phyloP scores from a whole-genome alignment of 1,284 basidiomycete species.

The Fomitiporia mediterranea region DNA sequence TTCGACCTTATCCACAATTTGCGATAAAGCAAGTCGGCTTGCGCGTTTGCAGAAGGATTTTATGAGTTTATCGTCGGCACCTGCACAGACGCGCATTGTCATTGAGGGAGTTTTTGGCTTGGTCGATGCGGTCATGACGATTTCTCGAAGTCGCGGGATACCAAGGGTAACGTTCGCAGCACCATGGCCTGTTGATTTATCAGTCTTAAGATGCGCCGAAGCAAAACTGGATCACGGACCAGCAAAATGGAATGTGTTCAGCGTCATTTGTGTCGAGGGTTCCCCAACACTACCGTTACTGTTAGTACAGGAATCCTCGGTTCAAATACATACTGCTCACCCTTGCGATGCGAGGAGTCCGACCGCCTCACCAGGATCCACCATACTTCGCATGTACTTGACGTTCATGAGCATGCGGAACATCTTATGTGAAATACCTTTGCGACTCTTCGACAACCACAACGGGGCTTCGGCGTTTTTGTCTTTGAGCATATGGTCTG shows the following conservation, averaged over 20 bases:
- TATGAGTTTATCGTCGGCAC: slow-evolving; percentile 53
- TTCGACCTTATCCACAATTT: slow-evolving; percentile 81
- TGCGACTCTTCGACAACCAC: slow-evolving; percentile 40
- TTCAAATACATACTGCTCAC: slow-evolving; percentile 39
- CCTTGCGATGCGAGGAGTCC: slow-evolving; percentile 97
- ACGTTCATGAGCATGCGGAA: slow-evolving; percentile 84
- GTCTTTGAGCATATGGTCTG: slow-evolving; percentile 65
- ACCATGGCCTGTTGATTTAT: slow-evolving; percentile 71
- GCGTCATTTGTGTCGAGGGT: slow-evolving; percentile 99
- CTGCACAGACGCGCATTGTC: slow-evolving; percentile 72
- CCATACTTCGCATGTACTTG: slow-evolving; percentile 89
- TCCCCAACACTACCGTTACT: slow-evolving; percentile 78
- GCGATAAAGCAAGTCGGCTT: slow-evolving; percentile 82
- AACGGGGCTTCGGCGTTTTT: slow-evolving; percentile 43
- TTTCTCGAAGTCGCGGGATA: slow-evolving; percentile 97
- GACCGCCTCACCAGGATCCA: slow-evolving; percentile 97
- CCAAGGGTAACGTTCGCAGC: slow-evolving; percentile 99
- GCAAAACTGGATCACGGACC: slow-evolving; percentile 44
- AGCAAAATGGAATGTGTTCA: slow-evolving; percentile 99
- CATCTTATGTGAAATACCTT: slow-evolving; percentile 50
- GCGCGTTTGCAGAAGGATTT: slow-evolving; percentile 88
- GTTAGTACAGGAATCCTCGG: slow-evolving; percentile 17
- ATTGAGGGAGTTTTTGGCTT: slow-evolving; percentile 99
- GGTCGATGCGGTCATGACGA: slow-evolving; percentile 98
- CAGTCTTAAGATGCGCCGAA: not conserved